A percentile compares a stretch with the other conserved stretches of the same genome.
Evolutionary conservation across 441 rosid species (phyloP).

Genomic region (Corymbia citriodora): DNA sequence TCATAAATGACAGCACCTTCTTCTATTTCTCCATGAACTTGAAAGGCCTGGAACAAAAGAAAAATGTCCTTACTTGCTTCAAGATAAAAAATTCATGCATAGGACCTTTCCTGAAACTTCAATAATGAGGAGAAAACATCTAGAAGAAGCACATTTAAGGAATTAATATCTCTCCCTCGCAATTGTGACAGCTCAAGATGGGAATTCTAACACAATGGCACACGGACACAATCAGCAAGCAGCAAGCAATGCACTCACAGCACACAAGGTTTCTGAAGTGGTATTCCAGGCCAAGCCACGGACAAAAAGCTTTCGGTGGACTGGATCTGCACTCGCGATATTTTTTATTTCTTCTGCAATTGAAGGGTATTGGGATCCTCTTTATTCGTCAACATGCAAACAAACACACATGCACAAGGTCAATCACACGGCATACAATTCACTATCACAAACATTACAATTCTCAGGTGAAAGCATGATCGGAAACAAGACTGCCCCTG

Average conservation of each 20-base stretch:
- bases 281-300: constrained; percentile 91
- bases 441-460: constrained; percentile 10
- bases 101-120: neutral
- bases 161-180: neutral
- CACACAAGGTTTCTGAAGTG: constrained; percentile 66
- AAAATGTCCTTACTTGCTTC: neutral
- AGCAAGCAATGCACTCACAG: constrained; percentile 61
- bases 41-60: constrained; percentile 42
- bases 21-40: constrained; percentile 64
- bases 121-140: neutral
- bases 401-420: constrained; percentile 41
- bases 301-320: constrained; percentile 78
- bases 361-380: constrained; percentile 66
- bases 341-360: constrained; percentile 69
- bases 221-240: constrained; percentile 37
- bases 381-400: constrained; percentile 60
- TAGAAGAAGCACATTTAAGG: neutral
- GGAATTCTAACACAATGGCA: constrained; percentile 17
- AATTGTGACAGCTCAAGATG: neutral
- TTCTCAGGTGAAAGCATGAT: constrained; percentile 6
- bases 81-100: neutral
- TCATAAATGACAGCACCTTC: constrained; percentile 77
- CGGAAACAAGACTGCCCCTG: neutral
- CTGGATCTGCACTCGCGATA: constrained; percentile 73
- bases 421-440: constrained; percentile 55